Evolutionary conservation across 768 basidiomycete genomes (phyloP), one percentile per base, ranked within the genome.

Genomic region (Tylopilus sp.): DNA sequence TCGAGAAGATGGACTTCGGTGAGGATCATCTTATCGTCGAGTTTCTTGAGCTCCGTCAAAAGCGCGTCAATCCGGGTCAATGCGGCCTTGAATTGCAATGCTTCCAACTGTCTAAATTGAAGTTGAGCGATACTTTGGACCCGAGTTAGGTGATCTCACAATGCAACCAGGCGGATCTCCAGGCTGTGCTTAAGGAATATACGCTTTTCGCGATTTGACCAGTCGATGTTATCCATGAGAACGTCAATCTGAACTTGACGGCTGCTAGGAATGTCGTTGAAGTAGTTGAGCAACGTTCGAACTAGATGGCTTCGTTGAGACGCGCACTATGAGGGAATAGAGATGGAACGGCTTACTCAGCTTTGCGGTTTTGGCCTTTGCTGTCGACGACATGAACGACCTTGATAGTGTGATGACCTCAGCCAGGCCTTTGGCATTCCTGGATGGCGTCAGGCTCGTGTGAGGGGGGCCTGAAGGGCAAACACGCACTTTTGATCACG

Each of bases 11-110:
- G 94, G 0, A 98, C 94, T 66, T 98, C 95, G 3, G 95, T 98
- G 26, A 99, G 78, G 55, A 98, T 90, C 81, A 95, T 88, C 76
- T 98, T 98, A 73, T 98, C 97, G 68, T 99, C 95, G 23, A 99
- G 75, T 22, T 86, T 81, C 70, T 90, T 93, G 18, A 99, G 80
- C 69, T 98, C 97, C 2, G 86, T 86, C 30, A 98, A 77, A n/a
- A 99, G 80, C 0, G 77, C 75, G 53, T 95, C 93, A 56, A 98
- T 94, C 44, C 92, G 79, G 0, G 79, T 62, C 13, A 98, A 77
- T 0, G 95, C 93, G 0, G 82, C 78, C 60, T 88, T 85, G 75
- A 82, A 90, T 59, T 88, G 82, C 22, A 79, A 74, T 0, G 83
- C 76, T 52, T 93, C 91, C 22, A 97, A 78, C 62, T 89, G 82